Conservation (phyloP, 768 basidiomycete genomes). For the Neoboletus brunneissimus region DNA sequence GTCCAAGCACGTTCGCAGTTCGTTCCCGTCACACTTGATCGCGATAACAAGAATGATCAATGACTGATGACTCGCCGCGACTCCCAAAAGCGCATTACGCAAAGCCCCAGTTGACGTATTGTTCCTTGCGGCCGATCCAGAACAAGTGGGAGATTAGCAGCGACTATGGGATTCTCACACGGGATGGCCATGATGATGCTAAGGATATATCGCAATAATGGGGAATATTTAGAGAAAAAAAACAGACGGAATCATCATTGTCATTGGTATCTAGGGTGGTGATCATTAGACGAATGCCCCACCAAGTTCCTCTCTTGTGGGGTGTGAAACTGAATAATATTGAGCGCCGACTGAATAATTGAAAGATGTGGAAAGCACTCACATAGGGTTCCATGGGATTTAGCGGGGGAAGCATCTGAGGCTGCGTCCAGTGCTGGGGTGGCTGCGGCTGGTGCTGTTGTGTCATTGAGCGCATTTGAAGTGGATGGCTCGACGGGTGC, state of each 20-base stretch:
- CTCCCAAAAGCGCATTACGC: slow-evolving; percentile 37
- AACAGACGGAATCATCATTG: slow-evolving; percentile 30
- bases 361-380: slow-evolving; percentile 29
- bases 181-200: slow-evolving; percentile 47
- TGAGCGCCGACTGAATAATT: slow-evolving; percentile 9
- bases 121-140: slow-evolving; percentile 38
- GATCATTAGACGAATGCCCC: slow-evolving; percentile 46
- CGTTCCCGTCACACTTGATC: slow-evolving; percentile 25
- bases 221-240: slow-evolving; percentile 35
- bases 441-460: slow-evolving; percentile 40
- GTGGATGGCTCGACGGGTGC: slow-evolving; percentile 29
- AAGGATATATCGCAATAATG: slow-evolving; percentile 46
- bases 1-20: slow-evolving; percentile 34
- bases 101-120: slow-evolving; percentile 39
- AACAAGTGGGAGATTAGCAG: slow-evolving; percentile 41
- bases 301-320: slow-evolving; percentile 49
- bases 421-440: slow-evolving; percentile 51
- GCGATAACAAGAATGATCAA: slow-evolving; percentile 35
- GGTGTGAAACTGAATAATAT: slow-evolving; percentile 25
- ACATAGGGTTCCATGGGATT: slow-evolving; percentile 68
- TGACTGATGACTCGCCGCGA: slow-evolving; percentile 43
- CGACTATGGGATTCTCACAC: slow-evolving; percentile 43
- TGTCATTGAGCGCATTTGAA: slow-evolving; percentile 50
- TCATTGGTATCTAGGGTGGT: slow-evolving; percentile 53
- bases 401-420: slow-evolving; percentile 41